Percentiles rank a stretch among this genome's conserved stretches.
phyloP scores from a whole-genome alignment of 2,329 filamentous ascomycete genomes.

The Verticillium zaregamsianum region DNA sequence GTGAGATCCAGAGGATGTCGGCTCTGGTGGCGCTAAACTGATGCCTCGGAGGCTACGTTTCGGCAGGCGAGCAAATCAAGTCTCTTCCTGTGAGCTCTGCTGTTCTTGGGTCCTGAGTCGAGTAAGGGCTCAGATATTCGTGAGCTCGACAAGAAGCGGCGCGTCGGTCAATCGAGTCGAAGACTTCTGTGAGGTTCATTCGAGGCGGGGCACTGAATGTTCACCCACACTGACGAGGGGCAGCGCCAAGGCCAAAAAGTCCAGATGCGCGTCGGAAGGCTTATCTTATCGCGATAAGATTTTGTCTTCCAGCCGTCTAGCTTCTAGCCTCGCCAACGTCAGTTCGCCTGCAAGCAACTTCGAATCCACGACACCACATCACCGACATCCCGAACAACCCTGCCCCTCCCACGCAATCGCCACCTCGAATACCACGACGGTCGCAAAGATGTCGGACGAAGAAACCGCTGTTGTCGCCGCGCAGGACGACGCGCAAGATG shows the following conservation, averaged over 20 bases:
- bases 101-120: not conserved
- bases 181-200: slow-evolving; percentile 3
- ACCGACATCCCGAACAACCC: not conserved
- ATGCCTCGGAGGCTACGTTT: not conserved
- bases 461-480: slow-evolving; percentile 4
- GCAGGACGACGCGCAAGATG: slow-evolving; percentile 17
- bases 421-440: not conserved
- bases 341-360: not conserved
- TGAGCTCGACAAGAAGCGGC: not conserved
- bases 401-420: not conserved
- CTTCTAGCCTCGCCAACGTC: not conserved
- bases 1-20: not conserved
- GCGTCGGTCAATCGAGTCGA: not conserved
- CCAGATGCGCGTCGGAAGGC: not conserved
- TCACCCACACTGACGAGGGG: slow-evolving; percentile 13
- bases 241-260: slow-evolving; percentile 6
- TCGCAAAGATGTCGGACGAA: slow-evolving; percentile 8
- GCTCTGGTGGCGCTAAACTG: not conserved
- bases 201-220: slow-evolving; percentile 10
- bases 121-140: not conserved
- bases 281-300: slow-evolving; percentile 9
- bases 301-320: not conserved
- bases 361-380: not conserved
- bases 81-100: not conserved
- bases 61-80: not conserved